Base-by-base conservation (phyloP, 192 early-diverging fungal species). In the Rhizoclosmatium globosum region DNA sequence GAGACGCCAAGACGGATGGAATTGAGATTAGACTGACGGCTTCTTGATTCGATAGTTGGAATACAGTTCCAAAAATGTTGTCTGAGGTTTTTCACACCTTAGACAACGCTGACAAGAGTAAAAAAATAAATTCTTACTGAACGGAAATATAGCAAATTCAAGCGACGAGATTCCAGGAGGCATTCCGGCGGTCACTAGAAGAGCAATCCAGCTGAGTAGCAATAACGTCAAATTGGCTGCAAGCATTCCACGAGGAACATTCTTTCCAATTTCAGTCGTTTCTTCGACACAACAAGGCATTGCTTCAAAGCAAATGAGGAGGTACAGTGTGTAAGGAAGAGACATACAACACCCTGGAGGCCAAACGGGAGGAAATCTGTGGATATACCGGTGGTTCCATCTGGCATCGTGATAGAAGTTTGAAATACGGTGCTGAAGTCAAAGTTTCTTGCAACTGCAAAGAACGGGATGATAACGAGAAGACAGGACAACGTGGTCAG, bases 221-320 rank as follows among this genome's bases (percentile, higher is more conserved):
- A 73, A 43, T 15, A 73, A 15, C 7, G 71, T 73, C 56, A 73
- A 39, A 23, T 62, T 73, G 23, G 59, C 71, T 15, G 44, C 42
- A 9, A 42, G 15, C 71, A 73, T 73, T 13, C 71, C 71, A 11
- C 53, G 23, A 3, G 57, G 71, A 43, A 73, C 43, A 13, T 31
- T 64, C 44, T 15, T 19, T 38, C 9, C 56, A 39, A 73, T 64
- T 42, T 64, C 53, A 19, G 39, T 13, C 3, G 71, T 73, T 64
- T 73, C 71, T 61, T 73, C 71, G 42, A 64, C 71, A 61, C 71
- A 73, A 39, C 71, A 73, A 13, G 67, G 67, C 67, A 68, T 68
- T 19, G 44, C 53, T 43, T 76, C 74, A 43, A 76, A 76, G 43
- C 74, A 53, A 68, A 76, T 76, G 44, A 59, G 61, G 9, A 76